These are phyloP conservation scores for Pythium scleroteichum DNA, from an alignment of 352 stramenopile genomes.

Conservation along the genomic window DNA sequence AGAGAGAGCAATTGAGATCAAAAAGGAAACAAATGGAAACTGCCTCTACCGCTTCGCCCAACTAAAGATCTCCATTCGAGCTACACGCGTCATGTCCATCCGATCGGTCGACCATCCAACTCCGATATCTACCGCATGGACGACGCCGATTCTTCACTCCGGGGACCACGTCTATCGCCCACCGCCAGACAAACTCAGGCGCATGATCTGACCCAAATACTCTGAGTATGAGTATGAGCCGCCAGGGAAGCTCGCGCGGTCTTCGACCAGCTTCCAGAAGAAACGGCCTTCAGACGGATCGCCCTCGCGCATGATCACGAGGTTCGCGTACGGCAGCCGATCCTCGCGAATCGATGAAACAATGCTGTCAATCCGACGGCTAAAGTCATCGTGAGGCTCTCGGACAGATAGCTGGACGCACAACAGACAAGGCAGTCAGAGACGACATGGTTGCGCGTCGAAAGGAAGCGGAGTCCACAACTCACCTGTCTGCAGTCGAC, in stretches of 20 bases:
- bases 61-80: neutral
- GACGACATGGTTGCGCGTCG: too few species aligned
- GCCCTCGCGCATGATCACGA: slow-evolving; percentile 94
- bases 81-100: neutral
- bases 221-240: slow-evolving; percentile 98
- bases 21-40: slow-evolving; percentile 23
- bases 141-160: slow-evolving; percentile 17
- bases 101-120: neutral
- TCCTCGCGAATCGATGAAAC: slow-evolving; percentile 89
- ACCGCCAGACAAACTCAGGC: slow-evolving; percentile 57
- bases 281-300: slow-evolving; percentile 94
- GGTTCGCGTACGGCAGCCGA: slow-evolving; percentile 73
- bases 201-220: slow-evolving; percentile 93
- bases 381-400: slow-evolving; percentile 83
- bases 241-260: slow-evolving; percentile 96
- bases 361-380: slow-evolving; percentile 86
- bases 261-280: slow-evolving; percentile 98
- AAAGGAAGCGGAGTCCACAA: neutral
- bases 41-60: slow-evolving; percentile 10
- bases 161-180: slow-evolving; percentile 58
- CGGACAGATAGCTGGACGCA: slow-evolving; percentile 67
- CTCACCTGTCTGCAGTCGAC: slow-evolving; percentile 88
- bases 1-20: neutral
- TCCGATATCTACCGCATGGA: slow-evolving; percentile 8
- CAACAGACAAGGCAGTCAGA: slow-evolving; percentile 19